Percentiles rank a stretch among this genome's conserved stretches.
phyloP scores from a whole-genome alignment of 106 monocot genomes.

The Dendrobium chrysotoxum region DNA sequence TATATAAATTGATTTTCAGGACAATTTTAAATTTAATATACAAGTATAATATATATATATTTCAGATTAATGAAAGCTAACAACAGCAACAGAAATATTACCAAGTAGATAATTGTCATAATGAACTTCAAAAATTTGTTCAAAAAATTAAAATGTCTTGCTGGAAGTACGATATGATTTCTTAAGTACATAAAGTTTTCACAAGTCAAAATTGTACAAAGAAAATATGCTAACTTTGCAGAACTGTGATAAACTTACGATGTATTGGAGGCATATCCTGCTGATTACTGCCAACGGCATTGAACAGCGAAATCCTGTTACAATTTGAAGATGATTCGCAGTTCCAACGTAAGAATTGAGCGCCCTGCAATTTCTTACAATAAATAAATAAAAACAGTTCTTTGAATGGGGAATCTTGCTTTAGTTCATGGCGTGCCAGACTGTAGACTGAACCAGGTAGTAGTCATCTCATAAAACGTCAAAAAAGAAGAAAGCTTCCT shows the following conservation, averaged over 20 bases:
- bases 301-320: neutral
- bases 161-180: too few relatives aligned
- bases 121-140: too few relatives aligned
- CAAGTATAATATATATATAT: too few relatives aligned
- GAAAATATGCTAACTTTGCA: too few relatives aligned
- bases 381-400: neutral
- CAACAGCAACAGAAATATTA: too few relatives aligned
- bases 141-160: too few relatives aligned
- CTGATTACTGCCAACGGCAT: neutral
- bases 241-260: neutral
- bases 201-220: too few relatives aligned
- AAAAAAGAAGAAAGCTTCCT: neutral
- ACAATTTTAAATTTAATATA: too few relatives aligned
- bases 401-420: neutral
- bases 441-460: neutral
- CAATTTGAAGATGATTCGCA: neutral
- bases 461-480: neutral
- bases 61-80: too few relatives aligned
- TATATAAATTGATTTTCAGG: too few relatives aligned
- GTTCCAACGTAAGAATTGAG: neutral
- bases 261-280: neutral
- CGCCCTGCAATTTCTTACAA: neutral
- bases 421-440: neutral
- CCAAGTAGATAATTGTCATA: too few relatives aligned
- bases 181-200: too few relatives aligned